These are phyloP conservation scores for Trichosporon sp. DNA, from an alignment of 1,284 basidiomycete species.

Conservation along the genomic window DNA sequence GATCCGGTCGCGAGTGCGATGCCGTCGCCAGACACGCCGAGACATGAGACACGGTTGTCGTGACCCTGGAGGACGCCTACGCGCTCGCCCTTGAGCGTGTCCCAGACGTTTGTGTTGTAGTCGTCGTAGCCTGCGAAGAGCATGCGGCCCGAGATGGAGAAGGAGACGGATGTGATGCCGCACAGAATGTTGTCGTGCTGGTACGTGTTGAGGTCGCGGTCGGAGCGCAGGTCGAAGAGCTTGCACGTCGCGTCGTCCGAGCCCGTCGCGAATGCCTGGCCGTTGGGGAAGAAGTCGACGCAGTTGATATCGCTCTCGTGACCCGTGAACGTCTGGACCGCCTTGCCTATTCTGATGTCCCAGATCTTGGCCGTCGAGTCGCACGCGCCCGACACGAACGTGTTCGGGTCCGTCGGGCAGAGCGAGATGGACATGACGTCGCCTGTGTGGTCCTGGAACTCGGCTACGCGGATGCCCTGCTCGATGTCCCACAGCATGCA, in stretches of 20 bases:
- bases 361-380: slow-evolving; percentile 97
- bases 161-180: slow-evolving; percentile 96
- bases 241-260: slow-evolving; percentile 98
- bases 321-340: slow-evolving; percentile 96
- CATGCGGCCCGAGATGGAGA: slow-evolving; percentile 93
- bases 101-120: slow-evolving; percentile 99
- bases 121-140: slow-evolving; percentile 99
- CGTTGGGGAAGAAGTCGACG: slow-evolving; percentile 99
- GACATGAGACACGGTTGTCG: slow-evolving; percentile 93
- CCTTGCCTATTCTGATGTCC: slow-evolving; percentile 95
- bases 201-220: slow-evolving; percentile 92
- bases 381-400: slow-evolving; percentile 97
- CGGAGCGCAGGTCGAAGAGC: slow-evolving; percentile 94
- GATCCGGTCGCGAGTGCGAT: slow-evolving; percentile 97
- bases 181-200: slow-evolving; percentile 98
- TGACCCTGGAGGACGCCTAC: slow-evolving; percentile 95
- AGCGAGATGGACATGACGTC: slow-evolving; percentile 99
- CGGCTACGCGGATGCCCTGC: slow-evolving; percentile 86
- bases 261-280: slow-evolving; percentile 96
- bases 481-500: slow-evolving; percentile 99
- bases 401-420: slow-evolving; percentile 86
- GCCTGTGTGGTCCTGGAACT: slow-evolving; percentile 98
- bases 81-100: slow-evolving; percentile 94
- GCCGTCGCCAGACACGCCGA: slow-evolving; percentile 91
- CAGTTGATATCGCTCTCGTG: slow-evolving; percentile 99